Base-by-base conservation (phyloP, 169 alveolate genomes). In the Cystoisospora suis region DNA sequence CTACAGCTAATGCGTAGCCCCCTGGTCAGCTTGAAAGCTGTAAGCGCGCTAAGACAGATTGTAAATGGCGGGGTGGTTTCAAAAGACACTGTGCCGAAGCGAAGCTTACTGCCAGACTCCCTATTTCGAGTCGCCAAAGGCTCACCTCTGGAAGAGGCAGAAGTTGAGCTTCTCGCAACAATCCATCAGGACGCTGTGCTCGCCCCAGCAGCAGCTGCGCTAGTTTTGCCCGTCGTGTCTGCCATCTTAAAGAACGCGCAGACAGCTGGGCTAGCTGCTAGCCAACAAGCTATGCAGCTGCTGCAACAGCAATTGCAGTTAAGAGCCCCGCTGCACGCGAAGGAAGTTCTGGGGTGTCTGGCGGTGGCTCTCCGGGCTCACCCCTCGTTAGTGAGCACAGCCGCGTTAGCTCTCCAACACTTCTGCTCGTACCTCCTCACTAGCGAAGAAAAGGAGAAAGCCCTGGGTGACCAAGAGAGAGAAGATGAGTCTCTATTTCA, bases 281-380 rank as follows among this genome's bases (percentile, higher is more conserved):
- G 87, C 65, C 79, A 53, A 81, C 92, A 88, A 49, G 87, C 88
- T 3, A 53, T 77, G 81, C 87, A 47, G 88, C 88, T 88, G 75
- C 92, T 88, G 70, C 81, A 27, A 75, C 92, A 58, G 92, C 92
- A 88, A 53, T 88, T 88, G 65, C 77, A 36, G 81, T 88, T 77
- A 44, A 32, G 75, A 46, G 92, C 87, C 27, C 38, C 42, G 70
- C 58, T 88, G 40, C 87, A 88, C 36, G 69, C 80, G 1, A 81
- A 34, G n/a, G 88, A 69, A 40, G 88, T 77, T 5, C 29, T 77
- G 47, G 61, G 46, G 4, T 88, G 89, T 44, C 88, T 88, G 61
- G 79, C 81, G 53, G 88, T 45, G 17, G 87, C 75, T 49, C 88
- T 88, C 36, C 80, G 53, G 59, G 86, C 85, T n/a, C 91, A 70